Evolutionary conservation across 106 monocot species (phyloP).

Genomic region (Ottelia alismoides): DNA sequence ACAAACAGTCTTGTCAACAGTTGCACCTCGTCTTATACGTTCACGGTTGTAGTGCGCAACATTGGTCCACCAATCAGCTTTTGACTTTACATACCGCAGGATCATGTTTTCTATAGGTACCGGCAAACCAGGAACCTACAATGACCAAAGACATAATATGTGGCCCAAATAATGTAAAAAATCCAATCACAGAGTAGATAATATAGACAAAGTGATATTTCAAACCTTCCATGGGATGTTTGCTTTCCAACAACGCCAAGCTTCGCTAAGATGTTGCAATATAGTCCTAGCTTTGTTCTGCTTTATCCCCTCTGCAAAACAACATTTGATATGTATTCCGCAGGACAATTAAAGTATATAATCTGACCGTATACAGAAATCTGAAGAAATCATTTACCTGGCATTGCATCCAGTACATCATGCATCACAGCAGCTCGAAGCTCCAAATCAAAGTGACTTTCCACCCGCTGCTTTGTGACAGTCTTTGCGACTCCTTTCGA

Average conservation of each 20-base stretch:
- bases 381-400: constrained; percentile 40
- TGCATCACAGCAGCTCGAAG: constrained; percentile 99
- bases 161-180: neutral
- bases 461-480: constrained; percentile 97
- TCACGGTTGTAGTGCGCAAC: constrained; percentile 99
- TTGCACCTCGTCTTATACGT: constrained; percentile 98
- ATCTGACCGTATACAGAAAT: neutral
- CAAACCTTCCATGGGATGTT: constrained; percentile 98
- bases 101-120: constrained; percentile 99
- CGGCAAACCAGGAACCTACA: constrained; percentile 96
- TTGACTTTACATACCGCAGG: constrained; percentile 98
- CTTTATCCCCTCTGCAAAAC: constrained; percentile 92
- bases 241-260: constrained; percentile 99
- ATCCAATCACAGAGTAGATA: neutral
- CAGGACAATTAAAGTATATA: neutral
- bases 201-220: neutral
- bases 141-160: neutral
- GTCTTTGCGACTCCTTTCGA: constrained; percentile 99
- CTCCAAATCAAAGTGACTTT: constrained; percentile 99
- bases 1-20: constrained; percentile 98
- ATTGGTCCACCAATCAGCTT: constrained; percentile 99
- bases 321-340: neutral
- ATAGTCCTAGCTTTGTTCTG: constrained; percentile 99
- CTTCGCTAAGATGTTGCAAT: constrained; percentile 98
- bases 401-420: constrained; percentile 99